Percentiles rank a stretch among this genome's conserved stretches.
Conservation (phyloP, 2,329 filamentous ascomycete genomes). For the Sclerotinia trifoliorum region DNA sequence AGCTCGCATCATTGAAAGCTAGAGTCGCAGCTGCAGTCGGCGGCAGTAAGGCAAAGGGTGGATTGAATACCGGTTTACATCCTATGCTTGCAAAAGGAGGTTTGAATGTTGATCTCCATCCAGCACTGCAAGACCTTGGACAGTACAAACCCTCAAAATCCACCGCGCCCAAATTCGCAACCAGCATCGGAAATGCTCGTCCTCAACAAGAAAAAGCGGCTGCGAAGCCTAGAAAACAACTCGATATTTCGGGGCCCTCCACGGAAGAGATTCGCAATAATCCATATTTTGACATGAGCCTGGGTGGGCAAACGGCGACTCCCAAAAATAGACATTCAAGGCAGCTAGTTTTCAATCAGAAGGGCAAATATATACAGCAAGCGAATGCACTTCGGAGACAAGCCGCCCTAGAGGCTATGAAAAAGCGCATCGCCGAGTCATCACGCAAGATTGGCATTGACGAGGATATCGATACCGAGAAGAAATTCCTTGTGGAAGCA, state of each 20-base stretch:
- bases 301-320: constrained; percentile 56
- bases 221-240: constrained; percentile 49
- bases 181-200: constrained; percentile 44
- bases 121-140: constrained; percentile 63
- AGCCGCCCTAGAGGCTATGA: constrained; percentile 88
- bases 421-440: constrained; percentile 84
- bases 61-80: constrained; percentile 45
- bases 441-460: constrained; percentile 90
- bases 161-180: constrained; percentile 41
- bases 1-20: constrained; percentile 74
- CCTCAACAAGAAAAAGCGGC: constrained; percentile 43
- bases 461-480: constrained; percentile 84
- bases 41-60: constrained; percentile 47
- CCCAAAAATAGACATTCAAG: constrained; percentile 68
- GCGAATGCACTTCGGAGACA: constrained; percentile 85
- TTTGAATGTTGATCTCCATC: constrained; percentile 49
- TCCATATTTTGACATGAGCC: constrained; percentile 76
- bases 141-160: constrained; percentile 47
- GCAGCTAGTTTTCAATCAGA: constrained; percentile 85
- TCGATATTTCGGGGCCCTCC: constrained; percentile 57
- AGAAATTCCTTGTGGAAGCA: constrained; percentile 78
- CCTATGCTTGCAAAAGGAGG: constrained; percentile 43
- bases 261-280: constrained; percentile 64
- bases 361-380: constrained; percentile 96
- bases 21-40: constrained; percentile 73